Percentiles rank a stretch among this genome's conserved stretches.
Evolutionary conservation across 73 alveolate genomes (phyloP).

Genomic region (Tetrahymena malaccensis): DNA sequence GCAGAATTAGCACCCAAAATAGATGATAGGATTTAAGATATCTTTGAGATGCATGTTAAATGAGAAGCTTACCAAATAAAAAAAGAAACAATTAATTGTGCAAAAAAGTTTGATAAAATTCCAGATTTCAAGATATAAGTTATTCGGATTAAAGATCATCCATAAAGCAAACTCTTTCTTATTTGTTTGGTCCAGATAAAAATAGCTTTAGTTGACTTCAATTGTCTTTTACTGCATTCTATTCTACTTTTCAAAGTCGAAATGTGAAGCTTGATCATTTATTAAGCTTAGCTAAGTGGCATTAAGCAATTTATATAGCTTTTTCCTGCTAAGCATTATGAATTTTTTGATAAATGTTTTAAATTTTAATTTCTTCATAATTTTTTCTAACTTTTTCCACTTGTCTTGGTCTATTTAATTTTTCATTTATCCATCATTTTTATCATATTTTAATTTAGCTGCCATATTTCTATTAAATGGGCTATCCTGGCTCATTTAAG

Average conservation of each 20-base stretch:
- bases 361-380: not conserved
- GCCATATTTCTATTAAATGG: not conserved
- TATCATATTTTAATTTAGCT: not conserved
- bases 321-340: not conserved
- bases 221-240: not conserved
- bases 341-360: not conserved
- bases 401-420: not conserved
- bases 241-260: not conserved
- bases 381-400: not conserved
- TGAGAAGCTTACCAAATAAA: not conserved
- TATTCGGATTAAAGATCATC: not conserved
- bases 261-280: not conserved
- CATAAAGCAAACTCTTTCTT: not conserved
- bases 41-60: not conserved
- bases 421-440: not conserved
- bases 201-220: not conserved
- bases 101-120: not conserved
- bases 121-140: not conserved
- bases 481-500: not conserved
- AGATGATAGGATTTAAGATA: not conserved
- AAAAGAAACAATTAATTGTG: not conserved
- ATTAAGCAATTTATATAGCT: not conserved
- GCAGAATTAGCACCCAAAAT: not conserved
- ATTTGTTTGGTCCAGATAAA: not conserved
- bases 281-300: not conserved